Conservation (phyloP, 1,139 yeast species). For the Geotrichum cucujoidarum region DNA sequence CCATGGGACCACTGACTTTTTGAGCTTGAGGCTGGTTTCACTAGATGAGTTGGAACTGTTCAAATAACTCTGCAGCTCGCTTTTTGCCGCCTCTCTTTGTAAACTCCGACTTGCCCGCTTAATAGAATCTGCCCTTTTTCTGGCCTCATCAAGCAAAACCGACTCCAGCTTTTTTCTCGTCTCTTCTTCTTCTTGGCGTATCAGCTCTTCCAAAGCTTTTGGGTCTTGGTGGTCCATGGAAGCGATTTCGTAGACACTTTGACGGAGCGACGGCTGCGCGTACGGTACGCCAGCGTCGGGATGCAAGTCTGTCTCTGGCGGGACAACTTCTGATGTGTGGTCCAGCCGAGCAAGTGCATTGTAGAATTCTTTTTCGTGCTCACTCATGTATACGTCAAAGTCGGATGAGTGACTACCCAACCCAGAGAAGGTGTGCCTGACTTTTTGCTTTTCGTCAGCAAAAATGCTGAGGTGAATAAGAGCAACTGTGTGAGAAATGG, state of each 20-base stretch:
- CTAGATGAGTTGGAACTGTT: no score
- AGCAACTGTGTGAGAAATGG: no score
- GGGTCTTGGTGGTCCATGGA: not conserved
- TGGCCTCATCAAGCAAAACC: not conserved
- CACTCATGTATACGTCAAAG: no score
- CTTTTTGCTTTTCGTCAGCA: no score
- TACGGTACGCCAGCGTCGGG: not conserved
- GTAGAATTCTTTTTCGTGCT: not conserved
- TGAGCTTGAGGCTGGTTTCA: no score
- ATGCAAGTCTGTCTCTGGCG: not conserved
- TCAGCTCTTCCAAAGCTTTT: not conserved
- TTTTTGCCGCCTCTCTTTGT: not conserved
- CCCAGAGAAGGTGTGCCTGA: no score
- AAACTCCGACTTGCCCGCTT: not conserved
- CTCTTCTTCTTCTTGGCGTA: not conserved
- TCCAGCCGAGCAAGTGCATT: no score
- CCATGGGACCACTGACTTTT: no score
- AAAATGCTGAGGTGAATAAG: no score
- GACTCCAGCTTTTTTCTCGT: not conserved
- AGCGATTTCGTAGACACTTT: not conserved
- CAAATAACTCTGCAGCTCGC: not conserved
- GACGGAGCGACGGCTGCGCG: not conserved
- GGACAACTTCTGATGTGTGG: not conserved
- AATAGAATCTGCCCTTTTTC: not conserved
- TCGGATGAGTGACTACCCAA: no score